These are phyloP conservation scores for Penicillium sp. DNA, from an alignment of 2,329 filamentous ascomycete species.

Conservation along the genomic window DNA sequence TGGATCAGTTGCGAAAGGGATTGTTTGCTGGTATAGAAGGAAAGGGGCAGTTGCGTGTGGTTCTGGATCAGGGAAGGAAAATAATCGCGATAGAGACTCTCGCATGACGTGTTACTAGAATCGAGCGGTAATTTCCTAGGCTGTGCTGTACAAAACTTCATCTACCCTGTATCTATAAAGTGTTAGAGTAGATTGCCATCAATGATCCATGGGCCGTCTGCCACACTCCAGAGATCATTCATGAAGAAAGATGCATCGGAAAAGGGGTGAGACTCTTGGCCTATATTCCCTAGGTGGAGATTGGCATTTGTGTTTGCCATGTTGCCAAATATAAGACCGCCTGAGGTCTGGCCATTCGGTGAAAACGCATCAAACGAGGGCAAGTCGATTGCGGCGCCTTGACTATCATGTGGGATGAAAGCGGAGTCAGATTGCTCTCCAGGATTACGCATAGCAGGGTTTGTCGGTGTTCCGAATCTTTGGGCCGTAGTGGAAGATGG, in stretches of 20 bases:
- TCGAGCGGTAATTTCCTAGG: background rate
- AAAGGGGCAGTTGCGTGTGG: slow-evolving; percentile 12
- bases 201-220: slow-evolving; percentile 36
- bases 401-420: background rate
- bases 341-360: slow-evolving; percentile 12
- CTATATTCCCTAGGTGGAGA: slow-evolving; percentile 9
- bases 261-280: slow-evolving; percentile 18
- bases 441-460: background rate
- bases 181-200: slow-evolving; percentile 24
- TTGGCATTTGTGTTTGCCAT: slow-evolving; percentile 10
- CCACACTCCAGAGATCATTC: slow-evolving; percentile 33
- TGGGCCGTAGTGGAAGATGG: background rate
- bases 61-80: slow-evolving; percentile 10
- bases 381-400: background rate
- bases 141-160: background rate
- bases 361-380: background rate
- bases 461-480: background rate
- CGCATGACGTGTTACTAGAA: background rate
- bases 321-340: slow-evolving; percentile 22
- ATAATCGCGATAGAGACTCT: background rate
- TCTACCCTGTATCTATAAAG: background rate
- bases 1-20: slow-evolving; percentile 12
- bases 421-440: background rate
- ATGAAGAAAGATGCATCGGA: slow-evolving; percentile 20
- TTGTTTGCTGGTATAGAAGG: slow-evolving; percentile 2